Base-by-base conservation (phyloP, 768 basidiomycete species). In the Saitozyma sp. region DNA sequence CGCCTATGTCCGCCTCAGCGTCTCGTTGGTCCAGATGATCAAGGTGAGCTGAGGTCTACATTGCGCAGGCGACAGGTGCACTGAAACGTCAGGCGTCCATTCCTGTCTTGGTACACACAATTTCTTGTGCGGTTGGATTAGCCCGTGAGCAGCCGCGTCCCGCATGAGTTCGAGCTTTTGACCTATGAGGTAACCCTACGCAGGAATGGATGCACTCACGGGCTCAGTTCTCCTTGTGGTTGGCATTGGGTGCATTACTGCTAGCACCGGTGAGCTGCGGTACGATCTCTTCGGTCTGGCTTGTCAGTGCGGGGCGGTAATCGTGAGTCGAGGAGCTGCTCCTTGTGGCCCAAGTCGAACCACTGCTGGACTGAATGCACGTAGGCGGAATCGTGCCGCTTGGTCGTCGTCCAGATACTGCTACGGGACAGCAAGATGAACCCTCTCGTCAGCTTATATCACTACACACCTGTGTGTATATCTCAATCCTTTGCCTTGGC, bases 11-110 rank as follows among this genome's bases (percentile, higher is more conserved):
- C 50, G 65, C 40, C 66, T 70, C 37, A 62, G 57, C 49, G 66
- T 70, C 53, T 56, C 53, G 54, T 70, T 70, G 48, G 66, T 70
- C 0, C 69, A 70, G 50, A 70, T 70, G 69, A 54, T 67, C 20
- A 70, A 70, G 63, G 68, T 66, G 17, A 57, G 65, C 62, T 14
- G 37, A 49, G n/a, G n/a, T 17, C 41, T n/a, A n/a, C n/a, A n/a
- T n/a, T n/a, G n/a, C n/a, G n/a, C n/a, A n/a, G n/a, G n/a, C n/a
- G n/a, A n/a, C n/a, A n/a, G n/a, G n/a, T n/a, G n/a, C n/a, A n/a
- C n/a, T n/a, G n/a, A n/a, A 6, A 63, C 40, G 19, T 16, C 39
- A 69, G 68, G 58, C 63, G 6, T 70, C 67, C 50, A 70, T 67
- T 38, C 69, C 63, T 2, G 61, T 70, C 41, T 50, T 65, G 20